Base-by-base conservation (phyloP, 2,329 filamentous ascomycete species). In the Arthrobotrys sphaeroides region DNA sequence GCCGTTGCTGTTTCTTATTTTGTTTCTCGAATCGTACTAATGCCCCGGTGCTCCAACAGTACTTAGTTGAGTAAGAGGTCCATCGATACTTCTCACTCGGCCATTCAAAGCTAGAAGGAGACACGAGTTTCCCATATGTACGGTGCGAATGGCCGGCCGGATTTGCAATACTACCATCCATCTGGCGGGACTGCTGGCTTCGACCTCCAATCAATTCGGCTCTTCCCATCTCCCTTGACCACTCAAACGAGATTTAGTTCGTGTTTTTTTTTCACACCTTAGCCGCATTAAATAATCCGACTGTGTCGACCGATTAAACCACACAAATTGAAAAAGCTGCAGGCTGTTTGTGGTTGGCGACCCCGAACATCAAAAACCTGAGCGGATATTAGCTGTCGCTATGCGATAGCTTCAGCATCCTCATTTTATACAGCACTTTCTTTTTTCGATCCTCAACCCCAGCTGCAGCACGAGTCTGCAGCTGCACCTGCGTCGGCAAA, bases 361-460 rank as follows among this genome's bases (percentile, higher is more conserved):
- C 45, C 38, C 62, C 70, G 60, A 75, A 64, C 70, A 33, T 64
- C 57, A 62, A 65, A 62, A 75, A 45, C 69, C 62, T 69, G 49
- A 59, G 45, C 72, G 72, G 57, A 69, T 62, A 75, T 75, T 75
- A 65, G 42, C 72, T 75, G 59, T 65, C 57, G 72, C 64, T 69
- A 69, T 75, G 72, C 72, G 36, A 75, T 68, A 75, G 64, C 42
- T 64, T 69, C 64, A 33, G 65, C 64, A 75, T 75, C 64, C 72
- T 69, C 72, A 51, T 74, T 74, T 68, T 75, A 75, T 69, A 69
- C 64, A 28, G 45, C 64, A 69, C 72, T 75, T 75, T 69, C 64
- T 75, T 67, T 75, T 74, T 69, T 69, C 47, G 55, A 49, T 38
- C 47, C 55, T 40, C 64, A 33, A 62, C 57, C 69, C 64, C 49